phyloP scores from a whole-genome alignment of 2,329 filamentous ascomycete genomes.

The Diaporthe citrichinensis region DNA sequence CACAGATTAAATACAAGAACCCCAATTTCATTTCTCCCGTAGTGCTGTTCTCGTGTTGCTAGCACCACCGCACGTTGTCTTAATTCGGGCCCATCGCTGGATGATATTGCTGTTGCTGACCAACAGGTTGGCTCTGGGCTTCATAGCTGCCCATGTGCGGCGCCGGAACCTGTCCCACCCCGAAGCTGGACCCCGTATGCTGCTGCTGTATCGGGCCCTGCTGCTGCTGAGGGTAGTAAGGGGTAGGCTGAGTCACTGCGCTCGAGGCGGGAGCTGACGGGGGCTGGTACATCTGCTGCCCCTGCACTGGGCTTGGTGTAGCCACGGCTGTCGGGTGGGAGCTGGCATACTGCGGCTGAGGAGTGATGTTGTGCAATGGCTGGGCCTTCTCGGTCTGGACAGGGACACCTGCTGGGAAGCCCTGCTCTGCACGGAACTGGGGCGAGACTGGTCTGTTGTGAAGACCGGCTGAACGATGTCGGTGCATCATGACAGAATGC shows the following conservation, averaged over 20 bases:
- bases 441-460: slow-evolving; percentile 52
- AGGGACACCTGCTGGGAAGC: slow-evolving; percentile 40
- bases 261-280: slow-evolving; percentile 33
- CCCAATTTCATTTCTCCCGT: not conserved
- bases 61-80: not conserved
- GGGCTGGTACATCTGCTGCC: slow-evolving; percentile 42
- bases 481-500: slow-evolving; percentile 57
- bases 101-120: slow-evolving; percentile 39
- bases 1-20: not conserved
- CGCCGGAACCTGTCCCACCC: slow-evolving; percentile 9
- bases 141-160: slow-evolving; percentile 37
- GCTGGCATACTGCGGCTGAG: slow-evolving; percentile 43
- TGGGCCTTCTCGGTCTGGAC: slow-evolving; percentile 45
- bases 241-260: slow-evolving; percentile 1
- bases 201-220: slow-evolving; percentile 27
- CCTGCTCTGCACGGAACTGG: slow-evolving; percentile 19
- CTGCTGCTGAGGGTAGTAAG: slow-evolving; percentile 35
- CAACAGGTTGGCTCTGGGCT: slow-evolving; percentile 29
- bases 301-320: slow-evolving; percentile 42
- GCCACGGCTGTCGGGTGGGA: slow-evolving; percentile 39
- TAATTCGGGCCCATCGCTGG: not conserved
- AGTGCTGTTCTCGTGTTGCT: not conserved
- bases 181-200: not conserved
- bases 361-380: slow-evolving; percentile 13
- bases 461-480: slow-evolving; percentile 60